Base-by-base conservation (phyloP, 768 basidiomycete genomes). In the Phlebiopsis gigantea region DNA sequence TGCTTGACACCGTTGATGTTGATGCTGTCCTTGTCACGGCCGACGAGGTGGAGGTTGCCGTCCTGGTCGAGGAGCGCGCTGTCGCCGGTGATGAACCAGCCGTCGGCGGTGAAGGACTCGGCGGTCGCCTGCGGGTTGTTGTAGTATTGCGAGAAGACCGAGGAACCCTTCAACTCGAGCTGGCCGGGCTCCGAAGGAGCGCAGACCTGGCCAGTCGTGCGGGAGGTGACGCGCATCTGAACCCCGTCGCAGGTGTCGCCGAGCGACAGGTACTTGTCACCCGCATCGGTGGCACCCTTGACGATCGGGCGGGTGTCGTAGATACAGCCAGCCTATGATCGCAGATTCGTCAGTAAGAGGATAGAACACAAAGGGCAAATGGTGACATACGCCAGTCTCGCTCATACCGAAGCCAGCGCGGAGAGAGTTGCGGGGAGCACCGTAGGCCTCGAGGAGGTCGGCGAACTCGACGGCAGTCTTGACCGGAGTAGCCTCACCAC, bases 71-170 rank as follows among this genome's bases (percentile, higher is more conserved):
- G 62, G 29, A 71, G 64, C 1, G 76, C 80, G 6, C 79, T 66
- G 60, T 85, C 84, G 1, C 84, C 83, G 19, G 82, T 83, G 61
- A 75, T 77, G 67, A 80, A 79, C 83, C 83, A 85, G 7, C 78
- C 72, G n/a, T 77, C 79, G 9, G 66, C 59, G 0, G 74, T 71
- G 58, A 84, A 79, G 25, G 77, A 34, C 28, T 30, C 44, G 9
- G 26, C 29, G 7, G 44, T 46, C 17, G 44, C 44, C 54, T 28
- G 8, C 17, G 44, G 30, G 44, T 46, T 48, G 7, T 45, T 12
- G 44, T 46, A 46, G 29, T 46, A 46, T 30, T 46, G 26, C 9
- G 25, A n/a, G 28, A 55, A 46, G 21, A 46, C 54, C 12, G 24
- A 24, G 19, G 44, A 26, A n/a, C 54, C 54, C 22, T 26, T 25